These are phyloP conservation scores for Fraxinus quadrangulata DNA, from an alignment of 257 asterid species.

Conservation along the genomic window DNA sequence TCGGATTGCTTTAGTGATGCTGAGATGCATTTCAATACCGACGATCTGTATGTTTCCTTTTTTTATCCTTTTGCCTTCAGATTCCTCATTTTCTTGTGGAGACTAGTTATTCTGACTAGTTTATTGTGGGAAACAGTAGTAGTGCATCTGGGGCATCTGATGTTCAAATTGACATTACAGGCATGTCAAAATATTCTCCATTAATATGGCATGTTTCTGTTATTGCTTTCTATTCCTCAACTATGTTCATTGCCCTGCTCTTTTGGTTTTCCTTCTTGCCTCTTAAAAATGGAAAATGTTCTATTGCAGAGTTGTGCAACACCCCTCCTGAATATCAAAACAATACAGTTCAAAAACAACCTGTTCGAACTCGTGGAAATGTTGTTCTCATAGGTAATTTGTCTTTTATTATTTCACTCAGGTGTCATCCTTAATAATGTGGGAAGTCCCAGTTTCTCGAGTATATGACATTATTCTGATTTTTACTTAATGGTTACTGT, in stretches of 20 bases:
- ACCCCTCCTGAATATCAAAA: conserved; percentile 41
- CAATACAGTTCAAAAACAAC: conserved; percentile 43
- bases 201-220: not conserved
- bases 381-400: conserved; percentile 57
- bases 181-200: conserved; percentile 30
- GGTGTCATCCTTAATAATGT: not conserved
- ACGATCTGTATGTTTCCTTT: conserved; percentile 55
- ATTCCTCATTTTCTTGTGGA: not conserved
- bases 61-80: conserved; percentile 17
- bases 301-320: conserved; percentile 57
- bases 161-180: conserved; percentile 55
- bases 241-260: not conserved
- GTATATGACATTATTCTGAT: not conserved
- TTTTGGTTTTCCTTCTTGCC: not conserved
- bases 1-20: conserved; percentile 38
- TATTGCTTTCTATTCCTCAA: not conserved
- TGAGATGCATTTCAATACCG: conserved; percentile 38
- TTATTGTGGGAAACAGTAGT: conserved; percentile 43
- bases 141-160: conserved; percentile 51
- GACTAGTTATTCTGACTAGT: conserved; percentile 21
- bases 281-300: not conserved
- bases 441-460: not conserved
- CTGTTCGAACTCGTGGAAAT: conserved; percentile 48
- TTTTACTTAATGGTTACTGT: not conserved
- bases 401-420: not conserved